Conservation (phyloP, 441 rosid genomes). For the Populus hybrid region DNA sequence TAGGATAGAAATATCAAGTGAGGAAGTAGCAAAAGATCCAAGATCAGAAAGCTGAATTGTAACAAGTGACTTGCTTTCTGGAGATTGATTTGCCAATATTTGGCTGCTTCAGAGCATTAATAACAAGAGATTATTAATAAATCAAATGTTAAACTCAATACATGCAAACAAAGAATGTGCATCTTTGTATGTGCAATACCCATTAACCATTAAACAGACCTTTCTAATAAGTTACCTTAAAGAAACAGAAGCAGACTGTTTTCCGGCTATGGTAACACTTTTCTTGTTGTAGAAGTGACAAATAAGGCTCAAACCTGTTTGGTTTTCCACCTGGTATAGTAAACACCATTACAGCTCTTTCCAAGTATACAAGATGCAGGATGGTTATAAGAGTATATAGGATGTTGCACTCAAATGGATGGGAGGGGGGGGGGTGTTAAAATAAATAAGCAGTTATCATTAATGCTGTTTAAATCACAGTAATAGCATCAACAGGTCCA, state of each 20-base stretch:
- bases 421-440: neutral
- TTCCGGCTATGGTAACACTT: conserved; percentile 54
- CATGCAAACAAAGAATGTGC: conserved; percentile 3
- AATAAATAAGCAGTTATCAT: neutral
- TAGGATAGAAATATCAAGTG: conserved; percentile 52
- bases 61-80: conserved; percentile 51
- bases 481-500: conserved; percentile 1
- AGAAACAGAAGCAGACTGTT: conserved; percentile 67
- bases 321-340: conserved; percentile 76
- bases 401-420: neutral
- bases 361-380: conserved; percentile 8
- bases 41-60: conserved; percentile 63
- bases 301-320: conserved; percentile 61
- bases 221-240: conserved; percentile 51
- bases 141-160: conserved; percentile 10
- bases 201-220: conserved; percentile 3
- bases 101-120: conserved; percentile 46
- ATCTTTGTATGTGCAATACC: neutral
- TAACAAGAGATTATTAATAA: conserved; percentile 30
- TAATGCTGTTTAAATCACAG: neutral
- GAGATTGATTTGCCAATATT: conserved; percentile 37
- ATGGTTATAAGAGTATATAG: conserved; percentile 7
- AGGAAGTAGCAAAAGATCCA: conserved; percentile 61
- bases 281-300: conserved; percentile 59
- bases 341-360: conserved; percentile 15